Evolutionary conservation across 2,329 filamentous ascomycete species (phyloP), one percentile per base, ranked within the genome.

Genomic region (Cytospora mali): DNA sequence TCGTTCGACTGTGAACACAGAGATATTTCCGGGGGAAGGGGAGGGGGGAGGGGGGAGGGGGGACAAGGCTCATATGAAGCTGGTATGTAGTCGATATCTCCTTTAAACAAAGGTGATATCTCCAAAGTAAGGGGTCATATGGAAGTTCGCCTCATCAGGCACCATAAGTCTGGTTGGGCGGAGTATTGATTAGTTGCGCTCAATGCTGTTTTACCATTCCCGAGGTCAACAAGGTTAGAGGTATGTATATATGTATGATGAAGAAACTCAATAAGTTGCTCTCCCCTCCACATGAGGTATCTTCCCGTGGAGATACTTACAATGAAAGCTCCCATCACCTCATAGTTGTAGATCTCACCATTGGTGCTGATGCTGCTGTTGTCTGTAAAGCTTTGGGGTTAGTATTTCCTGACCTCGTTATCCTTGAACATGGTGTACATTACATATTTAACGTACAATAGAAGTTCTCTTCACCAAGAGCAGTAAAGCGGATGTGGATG

Each of bases 271-370:
- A n/a, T n/a, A n/a, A n/a, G n/a, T n/a, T n/a, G n/a, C n/a, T n/a
- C n/a, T n/a, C n/a, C n/a, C n/a, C n/a, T n/a, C n/a, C n/a, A n/a
- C n/a, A n/a, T n/a, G n/a, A 18, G 5, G 21, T 23, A 1, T n/a
- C 16, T 42, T 27, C 16, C 23, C 2, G 9, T 18, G 4, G 21
- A 42, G 31, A 23, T 4, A 62, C 62, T 51, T 49, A 65, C 63
- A 11, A 83, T 75, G 67, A 83, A 83, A 13, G 76, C 75, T 67
- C 82, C 81, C 76, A 83, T 80, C 39, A 82, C 80, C 66, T 82
- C 78, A 68, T 82, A 82, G 58, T 75, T 67, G 73, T 76, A 83
- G 55, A 83, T 78, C 51, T 76, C 73, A 55, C 76, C 79, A 64
- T 83, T 82, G 50, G 75, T 81, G 58, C 69, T 73, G 16, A 65